Evolutionary conservation across 352 stramenopile genomes (phyloP).

Genomic region (Peronospora destructor): DNA sequence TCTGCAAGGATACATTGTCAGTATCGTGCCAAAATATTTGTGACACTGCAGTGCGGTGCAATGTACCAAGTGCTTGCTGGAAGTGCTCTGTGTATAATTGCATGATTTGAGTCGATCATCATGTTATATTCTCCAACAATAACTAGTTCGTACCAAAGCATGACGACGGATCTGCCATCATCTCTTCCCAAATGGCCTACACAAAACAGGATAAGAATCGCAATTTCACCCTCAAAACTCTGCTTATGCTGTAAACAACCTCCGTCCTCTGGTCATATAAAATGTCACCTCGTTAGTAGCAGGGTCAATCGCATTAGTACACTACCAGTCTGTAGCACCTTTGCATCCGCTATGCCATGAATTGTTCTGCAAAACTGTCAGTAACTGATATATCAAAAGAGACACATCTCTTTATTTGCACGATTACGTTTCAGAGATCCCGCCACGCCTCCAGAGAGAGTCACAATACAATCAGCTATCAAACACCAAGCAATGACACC

Average conservation of each 20-base stretch:
- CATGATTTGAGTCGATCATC: constrained; percentile 4
- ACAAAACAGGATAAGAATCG: not conserved
- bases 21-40: not conserved
- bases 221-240: not conserved
- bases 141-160: constrained; percentile 55
- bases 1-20: constrained; percentile 31
- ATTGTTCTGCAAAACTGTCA: constrained; percentile 43
- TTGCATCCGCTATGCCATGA: constrained; percentile 49
- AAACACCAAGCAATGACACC: constrained; percentile 1
- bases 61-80: constrained; percentile 55
- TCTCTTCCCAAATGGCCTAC: constrained; percentile 84
- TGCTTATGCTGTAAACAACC: constrained; percentile 8
- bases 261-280: constrained; percentile 21
- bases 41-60: not conserved
- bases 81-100: constrained; percentile 47
- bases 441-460: constrained; percentile 27
- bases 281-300: constrained; percentile 1
- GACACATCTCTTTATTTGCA: not conserved
- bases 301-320: not conserved
- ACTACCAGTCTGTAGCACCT: constrained; percentile 26
- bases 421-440: constrained; percentile 64
- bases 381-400: constrained; percentile 1
- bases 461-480: constrained; percentile 1
- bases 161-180: constrained; percentile 76
- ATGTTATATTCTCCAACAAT: not conserved